phyloP scores from a whole-genome alignment of 2,329 filamentous ascomycete genomes.

The Pyrenophora graminea region DNA sequence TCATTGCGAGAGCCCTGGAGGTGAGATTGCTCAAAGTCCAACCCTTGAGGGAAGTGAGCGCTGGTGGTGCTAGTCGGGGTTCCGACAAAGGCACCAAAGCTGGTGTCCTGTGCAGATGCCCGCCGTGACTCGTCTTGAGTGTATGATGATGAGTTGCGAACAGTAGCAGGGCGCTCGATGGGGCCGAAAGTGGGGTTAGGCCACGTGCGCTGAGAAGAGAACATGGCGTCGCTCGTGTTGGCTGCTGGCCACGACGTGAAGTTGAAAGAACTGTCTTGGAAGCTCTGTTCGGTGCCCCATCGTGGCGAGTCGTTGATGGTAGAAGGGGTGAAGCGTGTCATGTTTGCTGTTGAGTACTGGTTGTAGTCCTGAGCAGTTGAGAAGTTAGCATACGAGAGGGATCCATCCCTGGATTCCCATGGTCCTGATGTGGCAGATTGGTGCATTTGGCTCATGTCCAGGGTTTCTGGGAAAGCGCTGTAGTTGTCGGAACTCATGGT shows the following conservation, averaged over 20 bases:
- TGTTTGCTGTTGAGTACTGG: slow-evolving; percentile 33
- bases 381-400: slow-evolving; percentile 45
- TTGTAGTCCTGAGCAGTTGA: slow-evolving; percentile 43
- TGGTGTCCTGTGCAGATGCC: slow-evolving; percentile 30
- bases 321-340: slow-evolving; percentile 28
- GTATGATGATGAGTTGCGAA: slow-evolving; percentile 38
- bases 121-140: slow-evolving; percentile 29
- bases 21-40: slow-evolving; percentile 30
- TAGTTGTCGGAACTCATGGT: slow-evolving; percentile 44
- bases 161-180: slow-evolving; percentile 24
- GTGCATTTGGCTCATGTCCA: slow-evolving; percentile 43
- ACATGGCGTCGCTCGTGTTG: slow-evolving; percentile 29
- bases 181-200: slow-evolving; percentile 26
- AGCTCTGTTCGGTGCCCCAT: slow-evolving; percentile 36
- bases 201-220: slow-evolving; percentile 31
- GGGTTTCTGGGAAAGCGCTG: slow-evolving; percentile 35
- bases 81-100: slow-evolving; percentile 34
- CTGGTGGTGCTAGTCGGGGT: slow-evolving; percentile 40
- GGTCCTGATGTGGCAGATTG: slow-evolving; percentile 35
- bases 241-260: slow-evolving; percentile 32
- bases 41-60: slow-evolving; percentile 27
- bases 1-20: slow-evolving; percentile 19
- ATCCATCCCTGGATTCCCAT: slow-evolving; percentile 38
- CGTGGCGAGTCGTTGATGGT: slow-evolving; percentile 25
- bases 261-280: slow-evolving; percentile 31